These are phyloP conservation scores for Fusarium pseudonygamai DNA, from an alignment of 2,329 filamentous ascomycete genomes.

Conservation along the genomic window DNA sequence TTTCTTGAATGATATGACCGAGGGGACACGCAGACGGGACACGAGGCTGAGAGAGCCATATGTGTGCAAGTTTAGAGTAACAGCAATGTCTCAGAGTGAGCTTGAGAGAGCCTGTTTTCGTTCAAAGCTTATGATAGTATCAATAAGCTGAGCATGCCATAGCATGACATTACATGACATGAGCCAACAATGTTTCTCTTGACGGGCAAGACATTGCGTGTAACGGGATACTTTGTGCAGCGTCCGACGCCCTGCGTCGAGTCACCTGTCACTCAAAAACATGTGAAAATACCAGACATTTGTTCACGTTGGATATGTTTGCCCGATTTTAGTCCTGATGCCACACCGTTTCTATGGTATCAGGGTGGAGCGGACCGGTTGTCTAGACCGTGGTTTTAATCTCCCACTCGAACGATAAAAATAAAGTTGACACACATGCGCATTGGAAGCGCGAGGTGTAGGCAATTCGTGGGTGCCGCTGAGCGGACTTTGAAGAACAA, in stretches of 20 bases:
- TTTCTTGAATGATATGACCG: neutral
- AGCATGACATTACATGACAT: neutral
- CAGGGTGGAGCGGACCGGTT: constrained; percentile 75
- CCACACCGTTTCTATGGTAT: constrained; percentile 65
- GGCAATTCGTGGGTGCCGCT: constrained; percentile 65
- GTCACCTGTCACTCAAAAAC: constrained; percentile 2
- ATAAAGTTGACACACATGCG: constrained; percentile 68
- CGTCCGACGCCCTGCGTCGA: neutral
- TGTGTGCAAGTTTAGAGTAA: neutral
- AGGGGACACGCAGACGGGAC: constrained; percentile 3
- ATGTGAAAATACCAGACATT: constrained; percentile 6
- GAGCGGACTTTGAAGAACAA: constrained; percentile 30
- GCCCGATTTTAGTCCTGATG: constrained; percentile 72
- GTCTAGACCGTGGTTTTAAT: constrained; percentile 71
- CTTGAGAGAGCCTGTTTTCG: neutral
- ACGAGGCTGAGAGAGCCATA: constrained; percentile 9
- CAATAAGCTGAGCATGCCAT: neutral
- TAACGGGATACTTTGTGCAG: neutral
- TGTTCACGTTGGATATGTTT: constrained; percentile 47
- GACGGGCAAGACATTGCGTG: constrained; percentile 11
- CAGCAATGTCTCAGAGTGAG: neutral
- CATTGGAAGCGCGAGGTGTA: constrained; percentile 68
- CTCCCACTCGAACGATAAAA: constrained; percentile 69
- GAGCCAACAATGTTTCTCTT: neutral
- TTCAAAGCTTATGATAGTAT: neutral